Conservation (phyloP, 441 rosid genomes). For the Erodium trifolium region DNA sequence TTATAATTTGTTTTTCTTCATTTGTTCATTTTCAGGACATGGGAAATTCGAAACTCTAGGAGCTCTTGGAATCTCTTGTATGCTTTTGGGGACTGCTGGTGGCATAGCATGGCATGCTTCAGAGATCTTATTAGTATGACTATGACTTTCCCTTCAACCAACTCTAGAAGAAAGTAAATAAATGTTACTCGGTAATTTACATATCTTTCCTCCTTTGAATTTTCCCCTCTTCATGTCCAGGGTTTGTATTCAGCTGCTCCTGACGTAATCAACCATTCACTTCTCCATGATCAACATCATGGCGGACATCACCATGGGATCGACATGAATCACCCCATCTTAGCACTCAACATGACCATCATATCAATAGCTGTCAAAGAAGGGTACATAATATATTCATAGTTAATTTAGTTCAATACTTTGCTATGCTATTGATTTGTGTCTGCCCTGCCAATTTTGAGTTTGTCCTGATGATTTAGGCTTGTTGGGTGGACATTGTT, state of each 20-base stretch:
- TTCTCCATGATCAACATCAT: slow-evolving; percentile 27
- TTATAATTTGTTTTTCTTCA: slow-evolving; percentile 12
- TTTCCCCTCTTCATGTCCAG: slow-evolving; percentile 29
- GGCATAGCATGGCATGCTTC: slow-evolving; percentile 90
- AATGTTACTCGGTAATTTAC: neutral
- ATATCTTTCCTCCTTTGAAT: neutral
- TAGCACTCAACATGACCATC: slow-evolving; percentile 66
- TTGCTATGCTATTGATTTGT: neutral
- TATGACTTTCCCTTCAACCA: slow-evolving; percentile 27
- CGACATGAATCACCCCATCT: slow-evolving; percentile 62
- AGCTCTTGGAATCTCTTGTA: slow-evolving; percentile 83
- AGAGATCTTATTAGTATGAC: slow-evolving; percentile 52
- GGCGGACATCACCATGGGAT: slow-evolving; percentile 48
- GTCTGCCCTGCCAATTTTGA: neutral
- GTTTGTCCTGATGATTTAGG: neutral
- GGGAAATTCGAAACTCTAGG: slow-evolving; percentile 91
- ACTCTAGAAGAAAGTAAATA: neutral
- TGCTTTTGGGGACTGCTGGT: slow-evolving; percentile 84
- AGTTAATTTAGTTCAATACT: neutral
- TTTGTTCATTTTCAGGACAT: slow-evolving; percentile 47
- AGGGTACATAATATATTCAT: slow-evolving; percentile 41
- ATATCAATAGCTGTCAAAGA: slow-evolving; percentile 80
- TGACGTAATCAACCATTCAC: slow-evolving; percentile 34
- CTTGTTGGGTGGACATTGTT: neutral
- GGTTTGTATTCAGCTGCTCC: slow-evolving; percentile 44